Conservation (phyloP, 192 early-diverging fungal genomes). For the Irineochytrium annulatum region DNA sequence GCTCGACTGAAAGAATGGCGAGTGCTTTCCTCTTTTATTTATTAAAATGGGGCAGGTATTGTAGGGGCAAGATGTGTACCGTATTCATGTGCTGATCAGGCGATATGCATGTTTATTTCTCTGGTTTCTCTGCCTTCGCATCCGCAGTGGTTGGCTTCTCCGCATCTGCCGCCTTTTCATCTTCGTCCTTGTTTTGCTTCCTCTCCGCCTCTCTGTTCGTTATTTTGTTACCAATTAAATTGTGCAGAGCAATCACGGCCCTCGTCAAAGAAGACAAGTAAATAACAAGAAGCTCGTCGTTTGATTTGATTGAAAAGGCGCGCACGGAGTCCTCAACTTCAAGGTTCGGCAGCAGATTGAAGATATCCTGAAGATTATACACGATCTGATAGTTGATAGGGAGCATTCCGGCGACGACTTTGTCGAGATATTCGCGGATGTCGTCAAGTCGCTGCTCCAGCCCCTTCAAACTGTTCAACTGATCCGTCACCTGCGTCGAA, state of each 20-base stretch:
- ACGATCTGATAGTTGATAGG: conserved; percentile 97
- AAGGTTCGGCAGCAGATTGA: conserved; percentile 94
- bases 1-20: too few relatives aligned
- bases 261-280: conserved; percentile 90
- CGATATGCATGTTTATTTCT: background rate
- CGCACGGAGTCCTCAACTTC: conserved; percentile 70
- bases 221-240: conserved; percentile 97
- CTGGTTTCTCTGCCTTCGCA: background rate
- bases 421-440: conserved; percentile 81
- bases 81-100: too few relatives aligned
- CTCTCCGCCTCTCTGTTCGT: conserved; percentile 72
- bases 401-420: conserved; percentile 78
- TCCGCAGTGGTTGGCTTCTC: background rate
- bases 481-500: conserved; percentile 87
- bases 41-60: too few relatives aligned
- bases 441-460: conserved; percentile 80
- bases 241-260: conserved; percentile 93
- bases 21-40: too few relatives aligned
- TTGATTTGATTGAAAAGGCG: conserved; percentile 88
- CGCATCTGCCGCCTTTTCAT: background rate
- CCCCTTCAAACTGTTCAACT: conserved; percentile 88
- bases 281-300: conserved; percentile 93
- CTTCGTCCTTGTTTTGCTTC: conserved; percentile 29
- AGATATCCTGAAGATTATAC: conserved; percentile 98
- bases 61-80: too few relatives aligned